phyloP scores from a whole-genome alignment of 495 filamentous ascomycete genomes.

The Immersiella caudata region DNA sequence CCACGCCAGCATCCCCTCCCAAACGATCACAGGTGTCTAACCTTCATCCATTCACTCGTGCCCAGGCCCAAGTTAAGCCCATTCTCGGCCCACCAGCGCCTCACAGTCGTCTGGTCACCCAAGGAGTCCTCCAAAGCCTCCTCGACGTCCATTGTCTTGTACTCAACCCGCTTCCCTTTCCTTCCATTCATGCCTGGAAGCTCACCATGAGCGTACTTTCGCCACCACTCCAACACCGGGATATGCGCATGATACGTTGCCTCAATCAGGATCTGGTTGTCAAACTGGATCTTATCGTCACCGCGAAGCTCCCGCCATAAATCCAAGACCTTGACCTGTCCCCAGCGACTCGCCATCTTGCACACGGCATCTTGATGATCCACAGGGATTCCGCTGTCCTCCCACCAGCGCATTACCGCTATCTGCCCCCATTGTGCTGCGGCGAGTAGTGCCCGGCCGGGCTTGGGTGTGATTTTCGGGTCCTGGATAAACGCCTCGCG shows the following conservation, averaged over 20 bases:
- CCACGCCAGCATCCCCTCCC: not conserved
- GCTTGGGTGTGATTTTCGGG: conserved; percentile 59
- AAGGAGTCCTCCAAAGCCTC: conserved; percentile 87
- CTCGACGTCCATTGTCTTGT: conserved; percentile 94
- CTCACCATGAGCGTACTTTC: conserved; percentile 63
- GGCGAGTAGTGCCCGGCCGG: conserved; percentile 76
- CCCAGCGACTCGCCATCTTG: conserved; percentile 79
- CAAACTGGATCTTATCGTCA: conserved; percentile 80
- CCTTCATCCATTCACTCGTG: conserved; percentile 92
- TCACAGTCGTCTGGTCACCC: conserved; percentile 69
- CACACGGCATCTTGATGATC: conserved; percentile 75
- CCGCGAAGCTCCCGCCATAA: conserved; percentile 79
- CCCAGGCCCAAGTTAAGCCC: conserved; percentile 84
- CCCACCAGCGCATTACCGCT: conserved; percentile 79
- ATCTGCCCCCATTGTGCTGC: conserved; percentile 78
- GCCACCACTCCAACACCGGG: conserved; percentile 91
- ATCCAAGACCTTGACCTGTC: conserved; percentile 82
- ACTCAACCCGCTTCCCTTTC: conserved; percentile 67
- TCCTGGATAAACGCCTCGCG: conserved; percentile 58
- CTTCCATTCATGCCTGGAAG: conserved; percentile 46
- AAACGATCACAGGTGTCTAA: conserved; percentile 38
- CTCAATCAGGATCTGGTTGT: conserved; percentile 84
- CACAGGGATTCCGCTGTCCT: conserved; percentile 71
- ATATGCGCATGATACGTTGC: conserved; percentile 86
- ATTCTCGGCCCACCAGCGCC: conserved; percentile 88